These are phyloP conservation scores for Aurinia saxatilis DNA, from an alignment of 345 rosid species.

Conservation along the genomic window DNA sequence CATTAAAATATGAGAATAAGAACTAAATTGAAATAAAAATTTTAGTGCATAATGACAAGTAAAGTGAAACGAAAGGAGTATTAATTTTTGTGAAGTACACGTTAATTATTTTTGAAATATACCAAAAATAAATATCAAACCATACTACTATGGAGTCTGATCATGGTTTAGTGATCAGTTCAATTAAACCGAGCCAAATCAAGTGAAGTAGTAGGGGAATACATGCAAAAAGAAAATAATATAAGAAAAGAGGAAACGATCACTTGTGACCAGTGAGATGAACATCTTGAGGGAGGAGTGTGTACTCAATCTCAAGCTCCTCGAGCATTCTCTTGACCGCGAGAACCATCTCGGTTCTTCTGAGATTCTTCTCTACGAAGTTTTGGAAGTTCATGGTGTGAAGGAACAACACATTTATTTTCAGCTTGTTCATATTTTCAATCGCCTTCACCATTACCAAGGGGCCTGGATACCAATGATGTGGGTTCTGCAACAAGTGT, in stretches of 20 bases:
- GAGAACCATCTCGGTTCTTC: constrained; percentile 42
- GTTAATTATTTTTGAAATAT: too few species aligned
- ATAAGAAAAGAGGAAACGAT: not conserved
- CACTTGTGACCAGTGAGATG: constrained; percentile 24
- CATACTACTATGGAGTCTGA: too few species aligned
- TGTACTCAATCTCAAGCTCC: constrained; percentile 40
- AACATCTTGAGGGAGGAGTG: constrained; percentile 44
- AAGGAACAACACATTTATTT: constrained; percentile 29
- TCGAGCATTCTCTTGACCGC: constrained; percentile 46
- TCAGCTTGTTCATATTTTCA: constrained; percentile 44
- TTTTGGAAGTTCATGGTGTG: constrained; percentile 61
- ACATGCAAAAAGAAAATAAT: not conserved
- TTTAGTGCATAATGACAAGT: too few species aligned
- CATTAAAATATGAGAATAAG: too few species aligned
- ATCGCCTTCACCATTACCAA: constrained; percentile 42
- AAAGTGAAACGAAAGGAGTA: too few species aligned
- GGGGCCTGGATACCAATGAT: constrained; percentile 41
- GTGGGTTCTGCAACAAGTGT: constrained; percentile 35
- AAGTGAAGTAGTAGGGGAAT: not conserved
- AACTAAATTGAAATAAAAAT: too few species aligned
- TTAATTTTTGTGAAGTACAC: too few species aligned
- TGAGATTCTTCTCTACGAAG: constrained; percentile 38
- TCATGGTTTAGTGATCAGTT: not conserved
- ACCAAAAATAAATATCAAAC: too few species aligned
- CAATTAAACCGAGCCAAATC: not conserved